Evolutionary conservation across 208 protist species (phyloP), one percentile per base, ranked within the genome.

Genomic region (Crithidia expoeki): DNA sequence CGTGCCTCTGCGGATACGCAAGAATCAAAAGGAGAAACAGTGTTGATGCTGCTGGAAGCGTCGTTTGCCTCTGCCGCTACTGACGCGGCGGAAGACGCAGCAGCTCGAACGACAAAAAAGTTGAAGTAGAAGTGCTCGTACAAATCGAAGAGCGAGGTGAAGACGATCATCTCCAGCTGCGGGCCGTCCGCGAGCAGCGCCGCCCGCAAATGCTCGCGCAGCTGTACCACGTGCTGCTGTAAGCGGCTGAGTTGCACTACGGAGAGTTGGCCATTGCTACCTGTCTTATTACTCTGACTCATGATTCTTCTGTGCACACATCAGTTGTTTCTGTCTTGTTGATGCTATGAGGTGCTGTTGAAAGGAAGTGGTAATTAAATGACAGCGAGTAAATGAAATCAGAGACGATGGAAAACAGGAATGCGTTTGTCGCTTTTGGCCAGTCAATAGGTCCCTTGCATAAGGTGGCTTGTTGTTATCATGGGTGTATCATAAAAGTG

Each of bases 161-260:
- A 92, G 21, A 94, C 71, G 17, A 36, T 36, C 74, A 83, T 74
- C 65, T 94, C 85, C 57, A 76, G 57, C 19, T 81, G 77, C 12
- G 82, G 86, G 4, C 74, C 76, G 38, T 92, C 76, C 28, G 83
- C 64, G 21, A 90, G 50, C 27, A 94, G 78, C 2, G 77, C 85
- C n/a, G 52, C 60, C 1, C 79, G 68, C 4, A 94, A 56, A 25
- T 75, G 47, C 12, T 52, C 46, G 2, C 88, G 85, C 33, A 94
- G 66, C 21, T 46, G 38, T 44, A 77, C 56, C 61, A 89, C 77
- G 4, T 76, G 50, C 9, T 74, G 71, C 21, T 81, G 58, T 5
- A 89, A 30, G 1, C 34, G 66, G 47, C 68, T 75, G 36, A 91
- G 75, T 6, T 50, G 44, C 27, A 72, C 55, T 4, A 81, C 47